A percentile compares a stretch with the other conserved stretches of the same genome.
Conservation (phyloP, 768 basidiomycete genomes). For the Kwoniella europaea region DNA sequence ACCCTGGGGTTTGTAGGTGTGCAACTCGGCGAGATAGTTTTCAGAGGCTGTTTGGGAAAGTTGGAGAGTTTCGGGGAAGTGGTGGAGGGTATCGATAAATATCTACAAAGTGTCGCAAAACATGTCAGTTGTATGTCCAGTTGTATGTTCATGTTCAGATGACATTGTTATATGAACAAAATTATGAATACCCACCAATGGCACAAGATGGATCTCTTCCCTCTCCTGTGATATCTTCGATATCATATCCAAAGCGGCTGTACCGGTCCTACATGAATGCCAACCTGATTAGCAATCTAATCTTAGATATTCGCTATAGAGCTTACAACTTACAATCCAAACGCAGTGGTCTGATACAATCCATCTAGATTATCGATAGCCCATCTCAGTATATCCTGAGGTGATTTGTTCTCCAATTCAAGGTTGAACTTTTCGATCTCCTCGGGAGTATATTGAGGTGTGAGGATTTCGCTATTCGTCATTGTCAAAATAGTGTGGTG, state of each 20-base stretch:
- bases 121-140: background rate
- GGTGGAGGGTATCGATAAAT: slow-evolving; percentile 95
- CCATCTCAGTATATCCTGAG: slow-evolving; percentile 87
- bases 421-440: slow-evolving; percentile 74
- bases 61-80: slow-evolving; percentile 90
- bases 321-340: slow-evolving; percentile 67
- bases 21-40: slow-evolving; percentile 73
- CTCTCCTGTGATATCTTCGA: slow-evolving; percentile 69
- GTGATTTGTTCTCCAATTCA: slow-evolving; percentile 71
- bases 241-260: slow-evolving; percentile 93
- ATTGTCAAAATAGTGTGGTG: slow-evolving; percentile 4
- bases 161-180: too few species aligned
- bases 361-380: slow-evolving; percentile 76
- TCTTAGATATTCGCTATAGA: background rate
- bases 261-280: slow-evolving; percentile 66
- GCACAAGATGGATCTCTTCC: slow-evolving; percentile 61
- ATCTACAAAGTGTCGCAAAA: slow-evolving; percentile 61
- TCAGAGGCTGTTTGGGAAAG: slow-evolving; percentile 80
- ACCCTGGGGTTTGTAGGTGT: slow-evolving; percentile 77
- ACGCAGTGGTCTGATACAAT: slow-evolving; percentile 92
- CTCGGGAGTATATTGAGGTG: slow-evolving; percentile 53
- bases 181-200: slow-evolving; percentile 61
- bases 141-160: too few species aligned
- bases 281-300: too few species aligned
- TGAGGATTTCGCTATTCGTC: slow-evolving; percentile 31